Conservation (phyloP, 2,329 filamentous ascomycete genomes). For the Peltaster fructicola region DNA sequence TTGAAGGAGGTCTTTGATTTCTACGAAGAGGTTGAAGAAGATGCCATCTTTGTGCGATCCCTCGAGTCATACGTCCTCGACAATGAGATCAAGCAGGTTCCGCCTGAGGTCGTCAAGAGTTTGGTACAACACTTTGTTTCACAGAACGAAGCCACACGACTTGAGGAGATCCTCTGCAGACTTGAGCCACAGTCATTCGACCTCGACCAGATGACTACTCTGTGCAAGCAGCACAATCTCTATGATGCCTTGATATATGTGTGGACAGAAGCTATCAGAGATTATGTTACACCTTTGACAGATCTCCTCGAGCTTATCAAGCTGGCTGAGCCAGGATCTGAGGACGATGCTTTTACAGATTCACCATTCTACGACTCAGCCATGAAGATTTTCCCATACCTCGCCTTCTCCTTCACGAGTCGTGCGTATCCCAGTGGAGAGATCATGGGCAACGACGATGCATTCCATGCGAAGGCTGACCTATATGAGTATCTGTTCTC, state of each 20-base stretch:
- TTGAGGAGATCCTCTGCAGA: conserved; percentile 90
- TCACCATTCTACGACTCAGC: conserved; percentile 46
- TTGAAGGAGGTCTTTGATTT: conserved; percentile 83
- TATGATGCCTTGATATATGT: conserved; percentile 95
- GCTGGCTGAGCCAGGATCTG: conserved; percentile 34
- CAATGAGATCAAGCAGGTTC: conserved; percentile 53
- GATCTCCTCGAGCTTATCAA: conserved; percentile 55
- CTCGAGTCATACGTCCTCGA: conserved; percentile 80
- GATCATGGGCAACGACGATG: conserved; percentile 51
- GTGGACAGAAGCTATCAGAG: conserved; percentile 78
- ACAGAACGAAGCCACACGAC: conserved; percentile 53
- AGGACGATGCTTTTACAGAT: conserved; percentile 33
- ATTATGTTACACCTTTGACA: conserved; percentile 80
- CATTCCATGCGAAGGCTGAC: conserved; percentile 63
- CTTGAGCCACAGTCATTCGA: conserved; percentile 84
- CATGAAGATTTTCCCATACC: conserved; percentile 83
- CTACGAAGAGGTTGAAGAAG: conserved; percentile 60
- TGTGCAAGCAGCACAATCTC: conserved; percentile 81
- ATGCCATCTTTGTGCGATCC: conserved; percentile 68
- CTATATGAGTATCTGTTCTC: conserved; percentile 91
- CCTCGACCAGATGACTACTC: conserved; percentile 73
- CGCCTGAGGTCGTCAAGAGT: conserved; percentile 70
- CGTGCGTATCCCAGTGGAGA: conserved; percentile 81
- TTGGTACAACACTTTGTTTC: conserved; percentile 66
- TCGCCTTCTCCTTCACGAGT: conserved; percentile 80